phyloP scores from a whole-genome alignment of 2,329 filamentous ascomycete species.

The Myriosclerotinia curreyana region DNA sequence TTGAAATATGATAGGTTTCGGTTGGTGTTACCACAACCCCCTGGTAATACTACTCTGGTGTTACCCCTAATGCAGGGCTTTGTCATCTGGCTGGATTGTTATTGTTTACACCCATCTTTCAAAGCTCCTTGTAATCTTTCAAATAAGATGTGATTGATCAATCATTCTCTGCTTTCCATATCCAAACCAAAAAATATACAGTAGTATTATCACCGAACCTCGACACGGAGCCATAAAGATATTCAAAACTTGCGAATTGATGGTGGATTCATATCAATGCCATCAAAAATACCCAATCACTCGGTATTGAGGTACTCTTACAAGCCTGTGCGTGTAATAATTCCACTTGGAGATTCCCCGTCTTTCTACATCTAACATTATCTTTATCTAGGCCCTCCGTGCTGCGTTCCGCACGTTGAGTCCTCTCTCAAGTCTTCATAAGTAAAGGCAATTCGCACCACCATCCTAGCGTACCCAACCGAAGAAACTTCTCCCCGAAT shows the following conservation, averaged over 20 bases:
- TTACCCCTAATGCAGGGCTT: constrained; percentile 8
- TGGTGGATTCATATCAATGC: neutral
- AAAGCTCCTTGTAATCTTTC: neutral
- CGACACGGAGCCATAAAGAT: neutral
- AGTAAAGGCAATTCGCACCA: neutral
- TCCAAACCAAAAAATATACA: neutral
- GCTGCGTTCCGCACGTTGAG: neutral
- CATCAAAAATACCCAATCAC: neutral
- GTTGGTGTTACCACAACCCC: neutral
- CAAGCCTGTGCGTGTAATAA: neutral
- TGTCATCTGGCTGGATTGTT: constrained; percentile 12
- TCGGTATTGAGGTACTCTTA: neutral
- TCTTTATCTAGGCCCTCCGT: neutral
- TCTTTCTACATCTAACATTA: neutral
- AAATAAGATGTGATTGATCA: neutral
- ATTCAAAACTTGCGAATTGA: neutral
- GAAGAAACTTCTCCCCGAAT: neutral
- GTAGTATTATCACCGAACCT: neutral
- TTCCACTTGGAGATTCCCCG: neutral
- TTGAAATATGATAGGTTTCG: neutral
- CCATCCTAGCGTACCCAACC: neutral
- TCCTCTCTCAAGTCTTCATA: neutral
- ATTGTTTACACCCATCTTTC: constrained; percentile 15
- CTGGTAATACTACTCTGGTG: neutral
- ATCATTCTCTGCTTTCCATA: neutral